phyloP scores from a whole-genome alignment of 2,329 filamentous ascomycete genomes.

The Penicillium hesseltinei region DNA sequence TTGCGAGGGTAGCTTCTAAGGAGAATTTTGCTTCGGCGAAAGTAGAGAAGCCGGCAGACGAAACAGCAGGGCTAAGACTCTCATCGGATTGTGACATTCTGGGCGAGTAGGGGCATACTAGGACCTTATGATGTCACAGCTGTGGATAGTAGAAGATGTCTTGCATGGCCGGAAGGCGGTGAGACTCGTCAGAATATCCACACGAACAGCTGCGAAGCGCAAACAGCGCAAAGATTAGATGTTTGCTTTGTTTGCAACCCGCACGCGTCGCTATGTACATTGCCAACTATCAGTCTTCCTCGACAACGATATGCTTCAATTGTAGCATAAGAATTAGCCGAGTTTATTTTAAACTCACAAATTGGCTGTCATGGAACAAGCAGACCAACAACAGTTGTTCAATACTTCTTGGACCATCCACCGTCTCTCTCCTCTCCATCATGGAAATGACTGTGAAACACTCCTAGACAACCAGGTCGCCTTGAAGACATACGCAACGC shows the following conservation, averaged over 20 bases:
- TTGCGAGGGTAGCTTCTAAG: too few relatives aligned
- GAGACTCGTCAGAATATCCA: too few relatives aligned
- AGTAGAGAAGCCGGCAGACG: too few relatives aligned
- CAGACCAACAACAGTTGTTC: conserved; percentile 44
- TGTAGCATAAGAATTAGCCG: neutral
- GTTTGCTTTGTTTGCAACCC: conserved; percentile 24
- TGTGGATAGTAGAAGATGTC: too few relatives aligned
- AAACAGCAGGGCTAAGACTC: too few relatives aligned
- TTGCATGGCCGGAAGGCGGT: too few relatives aligned
- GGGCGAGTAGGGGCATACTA: too few relatives aligned
- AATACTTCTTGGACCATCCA: conserved; percentile 55
- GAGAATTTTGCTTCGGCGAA: too few relatives aligned
- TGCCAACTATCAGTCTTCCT: conserved; percentile 6
- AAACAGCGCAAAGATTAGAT: neutral
- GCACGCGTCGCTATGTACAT: conserved; percentile 17
- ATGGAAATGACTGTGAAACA: conserved; percentile 40
- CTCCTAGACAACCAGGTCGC: conserved; percentile 36
- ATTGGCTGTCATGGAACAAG: conserved; percentile 24
- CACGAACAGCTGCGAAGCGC: too few relatives aligned
- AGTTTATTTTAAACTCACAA: neutral
- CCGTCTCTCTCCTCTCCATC: conserved; percentile 55
- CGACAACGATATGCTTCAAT: neutral
- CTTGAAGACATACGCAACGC: conserved; percentile 48
- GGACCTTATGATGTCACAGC: too few relatives aligned
- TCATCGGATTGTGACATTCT: too few relatives aligned